Evolutionary conservation across 257 asterid genomes (phyloP), one percentile per base, ranked within the genome.

Genomic region (Gynochthodes officinalis): DNA sequence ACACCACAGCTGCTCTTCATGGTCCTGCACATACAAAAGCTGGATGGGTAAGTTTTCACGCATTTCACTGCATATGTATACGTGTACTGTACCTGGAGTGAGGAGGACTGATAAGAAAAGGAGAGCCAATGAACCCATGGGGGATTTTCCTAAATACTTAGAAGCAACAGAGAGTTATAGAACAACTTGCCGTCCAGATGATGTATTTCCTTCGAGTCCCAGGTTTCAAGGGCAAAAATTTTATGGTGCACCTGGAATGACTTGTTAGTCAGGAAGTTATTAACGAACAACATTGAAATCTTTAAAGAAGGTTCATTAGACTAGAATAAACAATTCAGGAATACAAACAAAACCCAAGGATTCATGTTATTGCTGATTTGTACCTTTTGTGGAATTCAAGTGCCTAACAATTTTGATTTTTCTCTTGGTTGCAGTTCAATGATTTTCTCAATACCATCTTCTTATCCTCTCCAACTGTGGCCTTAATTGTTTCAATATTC

Each of bases 21-120:
- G 92, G 96, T 50, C 99, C 99, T 53, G 86, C 96, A 14, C 97
- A 92, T 66, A 89, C 99, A 21, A 82, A 76, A 48, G 99, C 98
- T 64, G 97, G 98, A 70, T 92, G 99, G 97, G 98, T 91, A 73
- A 85, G 96, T 75, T 3, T n/a, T 63, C 33, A 11, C 43, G 48
- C 61, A 53, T 49, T 69, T 33, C 16, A 0, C 18, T 48, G 27
- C 49, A 67, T 67, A 0, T 33, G 18, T 58, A 16, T 2, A 23
- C 39, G 46, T 28, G 6, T 53, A 15, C 23, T 44, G 9, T 27
- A 23, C n/a, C 28, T 13, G 13, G 4, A 44, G 2, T 43, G 23
- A 42, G 7, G 39, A 4, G 5, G 0, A 15, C 5, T 23, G 37
- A n/a, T 25, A 32, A 60, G 15, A 11, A 7, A 1, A 1, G 7